These are phyloP conservation scores for Triglochin maritima DNA, from an alignment of 106 monocot genomes.

Conservation along the genomic window DNA sequence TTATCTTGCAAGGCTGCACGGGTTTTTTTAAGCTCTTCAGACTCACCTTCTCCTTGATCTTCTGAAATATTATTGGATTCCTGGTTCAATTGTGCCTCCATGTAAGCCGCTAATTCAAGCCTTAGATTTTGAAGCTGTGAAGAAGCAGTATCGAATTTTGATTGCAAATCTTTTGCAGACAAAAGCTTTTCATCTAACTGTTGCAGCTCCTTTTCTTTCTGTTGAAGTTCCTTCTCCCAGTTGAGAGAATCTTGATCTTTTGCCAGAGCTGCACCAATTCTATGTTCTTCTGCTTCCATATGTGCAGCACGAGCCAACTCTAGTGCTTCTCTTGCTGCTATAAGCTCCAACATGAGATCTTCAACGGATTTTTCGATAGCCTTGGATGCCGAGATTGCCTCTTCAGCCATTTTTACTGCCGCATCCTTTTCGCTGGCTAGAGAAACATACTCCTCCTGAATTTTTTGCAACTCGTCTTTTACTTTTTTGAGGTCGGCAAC, in stretches of 20 bases:
- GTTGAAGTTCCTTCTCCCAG: conserved; percentile 25
- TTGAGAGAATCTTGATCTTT: conserved; percentile 21
- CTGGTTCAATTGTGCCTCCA: conserved; percentile 19
- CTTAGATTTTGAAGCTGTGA: conserved; percentile 25
- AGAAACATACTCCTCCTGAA: conserved; percentile 16
- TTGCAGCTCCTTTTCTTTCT: conserved; percentile 25
- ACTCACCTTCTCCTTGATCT: conserved; percentile 6
- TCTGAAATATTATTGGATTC: conserved; percentile 10
- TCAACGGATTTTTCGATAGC: conserved; percentile 29
- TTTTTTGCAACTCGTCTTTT: conserved; percentile 19
- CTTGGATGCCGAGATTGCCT: conserved; percentile 25
- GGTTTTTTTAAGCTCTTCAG: conserved; percentile 8
- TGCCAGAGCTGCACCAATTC: conserved; percentile 18
- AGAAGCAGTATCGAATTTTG: conserved; percentile 29
- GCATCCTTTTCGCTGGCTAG: conserved; percentile 23
- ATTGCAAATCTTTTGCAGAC: conserved; percentile 23
- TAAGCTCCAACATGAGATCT: conserved; percentile 35
- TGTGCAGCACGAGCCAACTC: conserved; percentile 29
- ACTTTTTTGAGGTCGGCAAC: conserved; percentile 29
- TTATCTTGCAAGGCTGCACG: conserved; percentile 6
- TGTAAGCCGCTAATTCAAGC: conserved; percentile 24
- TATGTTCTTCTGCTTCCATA: conserved; percentile 40
- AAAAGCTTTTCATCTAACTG: conserved; percentile 19
- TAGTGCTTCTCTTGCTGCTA: conserved; percentile 25
- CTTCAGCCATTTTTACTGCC: conserved; percentile 28